Evolutionary conservation across 1,284 basidiomycete species (phyloP).

Genomic region (Cryptococcus amylolentus): DNA sequence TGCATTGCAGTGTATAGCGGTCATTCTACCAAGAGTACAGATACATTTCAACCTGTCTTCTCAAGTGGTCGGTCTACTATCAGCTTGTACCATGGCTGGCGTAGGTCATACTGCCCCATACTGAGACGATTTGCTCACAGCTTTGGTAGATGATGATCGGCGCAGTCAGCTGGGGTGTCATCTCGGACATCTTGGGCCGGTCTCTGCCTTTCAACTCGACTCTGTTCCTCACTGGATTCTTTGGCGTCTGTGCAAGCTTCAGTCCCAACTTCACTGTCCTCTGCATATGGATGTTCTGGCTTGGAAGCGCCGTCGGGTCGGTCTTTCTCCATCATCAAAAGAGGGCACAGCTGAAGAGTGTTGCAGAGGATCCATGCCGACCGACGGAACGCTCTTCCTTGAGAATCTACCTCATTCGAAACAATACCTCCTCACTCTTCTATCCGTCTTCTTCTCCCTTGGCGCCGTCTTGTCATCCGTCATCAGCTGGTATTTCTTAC

Average conservation of each 20-base stretch:
- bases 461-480: conserved; percentile 80
- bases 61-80: conserved; percentile 36
- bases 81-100: conserved; percentile 49
- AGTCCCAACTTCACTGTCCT: conserved; percentile 68
- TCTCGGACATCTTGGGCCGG: conserved; percentile 79
- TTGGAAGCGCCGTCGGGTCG: conserved; percentile 76
- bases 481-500: conserved; percentile 72
- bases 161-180: conserved; percentile 85
- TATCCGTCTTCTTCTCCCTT: conserved; percentile 94
- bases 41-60: conserved; percentile 63
- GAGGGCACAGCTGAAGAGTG: background rate
- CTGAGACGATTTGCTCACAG: background rate
- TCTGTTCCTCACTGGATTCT: conserved; percentile 81
- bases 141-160: conserved; percentile 89
- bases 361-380: conserved; percentile 76
- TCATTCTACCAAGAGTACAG: conserved; percentile 88
- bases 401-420: conserved; percentile 91
- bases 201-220: conserved; percentile 88
- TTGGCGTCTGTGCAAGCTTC: conserved; percentile 78
- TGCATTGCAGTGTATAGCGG: conserved; percentile 56
- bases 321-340: background rate
- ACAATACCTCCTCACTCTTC: conserved; percentile 85
- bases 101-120: conserved; percentile 50
- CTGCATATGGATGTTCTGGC: conserved; percentile 74
- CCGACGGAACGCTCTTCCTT: conserved; percentile 87